phyloP scores from a whole-genome alignment of 768 basidiomycete genomes.

The Tephrocybe sp. region DNA sequence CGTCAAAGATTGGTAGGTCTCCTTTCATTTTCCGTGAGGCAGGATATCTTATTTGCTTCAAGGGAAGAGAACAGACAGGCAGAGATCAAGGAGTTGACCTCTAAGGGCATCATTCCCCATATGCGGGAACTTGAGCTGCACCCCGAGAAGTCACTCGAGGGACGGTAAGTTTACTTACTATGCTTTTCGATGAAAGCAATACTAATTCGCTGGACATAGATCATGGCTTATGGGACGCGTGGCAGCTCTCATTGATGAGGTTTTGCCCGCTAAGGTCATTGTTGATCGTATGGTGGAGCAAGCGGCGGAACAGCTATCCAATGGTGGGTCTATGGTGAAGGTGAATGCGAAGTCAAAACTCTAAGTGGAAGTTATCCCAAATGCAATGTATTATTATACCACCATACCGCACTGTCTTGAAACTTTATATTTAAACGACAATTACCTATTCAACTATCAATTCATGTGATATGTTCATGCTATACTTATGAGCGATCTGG shows the following conservation, averaged over 20 bases:
- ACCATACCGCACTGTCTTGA: neutral
- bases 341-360: slow-evolving; percentile 46
- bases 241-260: slow-evolving; percentile 66
- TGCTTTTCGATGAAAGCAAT: neutral
- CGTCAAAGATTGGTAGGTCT: slow-evolving; percentile 72
- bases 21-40: neutral
- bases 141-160: slow-evolving; percentile 72
- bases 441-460: no score
- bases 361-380: slow-evolving; percentile 20
- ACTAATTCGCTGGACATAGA: slow-evolving; percentile 6
- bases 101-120: slow-evolving; percentile 79
- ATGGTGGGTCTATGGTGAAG: slow-evolving; percentile 34
- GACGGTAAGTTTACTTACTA: slow-evolving; percentile 27
- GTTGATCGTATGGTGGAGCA: slow-evolving; percentile 70
- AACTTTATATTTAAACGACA: no score
- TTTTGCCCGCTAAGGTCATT: slow-evolving; percentile 81
- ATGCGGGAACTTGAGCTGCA: slow-evolving; percentile 71
- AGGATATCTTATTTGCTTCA: neutral
- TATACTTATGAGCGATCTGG: no score
- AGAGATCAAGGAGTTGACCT: slow-evolving; percentile 82
- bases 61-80: slow-evolving; percentile 76
- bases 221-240: slow-evolving; percentile 87
- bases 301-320: slow-evolving; percentile 32
- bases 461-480: no score
- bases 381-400: slow-evolving; percentile 2